phyloP scores from a whole-genome alignment of 306 rosid genomes.

The Cucurbita maxima region DNA sequence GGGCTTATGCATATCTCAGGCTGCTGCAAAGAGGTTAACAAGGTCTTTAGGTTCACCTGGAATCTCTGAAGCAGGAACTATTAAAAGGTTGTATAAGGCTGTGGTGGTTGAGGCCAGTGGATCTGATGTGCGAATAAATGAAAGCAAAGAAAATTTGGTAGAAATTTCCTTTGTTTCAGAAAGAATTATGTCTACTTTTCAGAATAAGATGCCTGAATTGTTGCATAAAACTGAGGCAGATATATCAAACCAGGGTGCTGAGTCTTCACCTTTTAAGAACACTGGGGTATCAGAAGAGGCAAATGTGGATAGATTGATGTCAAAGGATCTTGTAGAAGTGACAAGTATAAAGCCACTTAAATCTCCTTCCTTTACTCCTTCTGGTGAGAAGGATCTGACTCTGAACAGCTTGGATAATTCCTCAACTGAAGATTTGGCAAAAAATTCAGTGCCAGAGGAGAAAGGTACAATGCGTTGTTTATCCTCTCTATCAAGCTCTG shows the following conservation, averaged over 20 bases:
- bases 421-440: conserved; percentile 21
- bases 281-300: conserved; percentile 17
- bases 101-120: conserved; percentile 53
- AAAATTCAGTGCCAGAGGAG: conserved; percentile 20
- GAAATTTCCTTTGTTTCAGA: conserved; percentile 79
- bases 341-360: conserved; percentile 10
- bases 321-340: conserved; percentile 30
- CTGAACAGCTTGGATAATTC: conserved; percentile 22
- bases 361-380: conserved; percentile 16
- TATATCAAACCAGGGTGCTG: conserved; percentile 18
- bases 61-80: conserved; percentile 77
- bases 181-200: conserved; percentile 18
- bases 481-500: conserved; percentile 36
- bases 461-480: conserved; percentile 20
- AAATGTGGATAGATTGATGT: conserved; percentile 19
- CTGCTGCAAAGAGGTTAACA: conserved; percentile 74
- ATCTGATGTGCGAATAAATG: conserved; percentile 25
- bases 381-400: conserved; percentile 20
- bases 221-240: conserved; percentile 13
- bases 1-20: conserved; percentile 93
- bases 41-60: conserved; percentile 64
- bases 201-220: conserved; percentile 22
- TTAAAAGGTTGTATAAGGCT: conserved; percentile 58
- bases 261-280: conserved; percentile 17
- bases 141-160: conserved; percentile 50